Base-by-base conservation (phyloP, 495 filamentous ascomycete genomes). In the Cryomyces minteri region DNA sequence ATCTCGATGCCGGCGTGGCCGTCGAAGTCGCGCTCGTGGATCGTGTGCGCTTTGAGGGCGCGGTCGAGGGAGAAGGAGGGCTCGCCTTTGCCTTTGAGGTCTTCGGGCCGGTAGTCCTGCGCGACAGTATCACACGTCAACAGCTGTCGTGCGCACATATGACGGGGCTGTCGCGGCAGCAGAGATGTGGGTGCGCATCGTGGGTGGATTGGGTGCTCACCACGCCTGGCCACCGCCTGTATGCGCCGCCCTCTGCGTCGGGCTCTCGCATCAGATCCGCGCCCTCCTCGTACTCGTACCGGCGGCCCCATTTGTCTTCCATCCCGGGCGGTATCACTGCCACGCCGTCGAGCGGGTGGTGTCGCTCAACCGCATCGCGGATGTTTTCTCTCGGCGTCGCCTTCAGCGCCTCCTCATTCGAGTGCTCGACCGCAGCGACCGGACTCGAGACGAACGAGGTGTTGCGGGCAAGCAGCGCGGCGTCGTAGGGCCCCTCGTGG, bases 401-500 rank as follows among this genome's bases (percentile, higher is more conserved):
- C 45, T 69, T 73, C 34, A 98, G 57, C 0, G 87, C 82, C 56
- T 87, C 80, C 11, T 70, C 64, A 61, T 90, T 95, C 11, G 76
- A 77, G 8, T 73, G 66, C 44, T 62, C 64, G 4, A 94, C 70
- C 5, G 90, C 92, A 32, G 82, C 84, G 10, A 96, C 59, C 0
- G 90, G 90, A 40, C 65, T 83, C 56, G 52, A 67, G 43, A 69
- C 63, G 54, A 60, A 67, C 52, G 73, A 60, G n/a, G 58, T 62
- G 59, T 94, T 94, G 18, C 82, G 66, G 29, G 83, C 72, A 5
- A 77, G 62, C 40, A 82, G 68, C 4, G 82, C 80, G 0, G 90
- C 85, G 58, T 98, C 90, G 51, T 83, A 98, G 0, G 90, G 90
- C 0, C 90, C 90, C 46, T 82, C 83, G 52, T 98, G 90, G 58